phyloP scores from a whole-genome alignment of 1,139 yeast species.

The Tardiomyces depauwii region DNA sequence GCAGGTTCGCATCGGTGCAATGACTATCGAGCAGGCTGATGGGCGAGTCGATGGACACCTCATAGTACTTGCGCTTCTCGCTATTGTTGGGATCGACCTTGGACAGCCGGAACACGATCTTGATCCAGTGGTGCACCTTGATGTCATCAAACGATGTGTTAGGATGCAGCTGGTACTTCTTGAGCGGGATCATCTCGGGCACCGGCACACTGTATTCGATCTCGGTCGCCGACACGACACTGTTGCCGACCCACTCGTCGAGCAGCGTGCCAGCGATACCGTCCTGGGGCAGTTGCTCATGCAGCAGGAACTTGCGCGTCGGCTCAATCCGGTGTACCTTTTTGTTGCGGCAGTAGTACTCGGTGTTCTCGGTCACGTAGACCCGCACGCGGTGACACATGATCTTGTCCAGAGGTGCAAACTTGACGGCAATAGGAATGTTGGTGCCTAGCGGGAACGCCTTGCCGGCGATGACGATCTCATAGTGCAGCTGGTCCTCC shows the following conservation, averaged over 20 bases:
- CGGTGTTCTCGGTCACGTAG: constrained; percentile 78
- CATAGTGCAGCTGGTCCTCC: constrained; percentile 87
- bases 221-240: constrained; percentile 36
- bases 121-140: constrained; percentile 89
- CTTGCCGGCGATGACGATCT: constrained; percentile 65
- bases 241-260: constrained; percentile 32
- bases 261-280: constrained; percentile 31
- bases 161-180: constrained; percentile 49
- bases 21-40: constrained; percentile 55
- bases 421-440: constrained; percentile 72
- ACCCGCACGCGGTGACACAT: constrained; percentile 77
- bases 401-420: constrained; percentile 81
- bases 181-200: constrained; percentile 48
- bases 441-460: constrained; percentile 74
- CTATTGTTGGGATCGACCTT: constrained; percentile 43
- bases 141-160: constrained; percentile 71
- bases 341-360: constrained; percentile 74
- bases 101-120: constrained; percentile 70
- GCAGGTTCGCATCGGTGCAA: constrained; percentile 25
- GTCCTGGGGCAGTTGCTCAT: constrained; percentile 65
- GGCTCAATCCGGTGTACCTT: constrained; percentile 92
- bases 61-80: constrained; percentile 71
- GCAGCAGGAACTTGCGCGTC: constrained; percentile 58
- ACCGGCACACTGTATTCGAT: constrained; percentile 75
- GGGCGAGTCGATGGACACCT: constrained; percentile 86